phyloP scores from a whole-genome alignment of 768 basidiomycete species.

The Suillus bovinus region DNA sequence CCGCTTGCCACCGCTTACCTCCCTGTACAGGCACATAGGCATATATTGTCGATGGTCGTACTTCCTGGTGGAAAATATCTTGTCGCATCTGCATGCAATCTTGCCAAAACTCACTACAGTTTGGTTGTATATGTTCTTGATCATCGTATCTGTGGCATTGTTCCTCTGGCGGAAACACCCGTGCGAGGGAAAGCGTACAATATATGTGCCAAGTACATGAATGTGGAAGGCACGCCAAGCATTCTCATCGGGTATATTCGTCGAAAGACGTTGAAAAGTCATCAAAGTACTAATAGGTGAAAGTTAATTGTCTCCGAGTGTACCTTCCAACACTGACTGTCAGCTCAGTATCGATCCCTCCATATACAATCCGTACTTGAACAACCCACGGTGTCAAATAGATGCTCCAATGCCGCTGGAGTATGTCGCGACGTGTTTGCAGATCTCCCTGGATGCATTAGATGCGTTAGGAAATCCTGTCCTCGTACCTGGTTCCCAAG shows the following conservation, averaged over 20 bases:
- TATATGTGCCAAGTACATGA: slow-evolving; percentile 62
- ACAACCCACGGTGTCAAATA: slow-evolving; percentile 37
- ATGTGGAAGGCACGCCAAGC: slow-evolving; percentile 41
- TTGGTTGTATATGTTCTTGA: slow-evolving; percentile 59
- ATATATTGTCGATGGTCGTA: slow-evolving; percentile 53
- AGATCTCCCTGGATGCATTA: slow-evolving; percentile 42
- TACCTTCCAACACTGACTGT: slow-evolving; percentile 11
- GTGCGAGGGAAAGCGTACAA: slow-evolving; percentile 55
- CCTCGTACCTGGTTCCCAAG: slow-evolving; percentile 36
- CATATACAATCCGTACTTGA: slow-evolving; percentile 31
- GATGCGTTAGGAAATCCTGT: slow-evolving; percentile 46
- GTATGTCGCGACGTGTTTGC: slow-evolving; percentile 47
- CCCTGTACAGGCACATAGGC: slow-evolving; percentile 30
- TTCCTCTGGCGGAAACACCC: slow-evolving; percentile 50
- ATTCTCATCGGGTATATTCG: slow-evolving; percentile 58
- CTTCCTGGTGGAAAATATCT: slow-evolving; percentile 71
- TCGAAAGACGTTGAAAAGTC: slow-evolving; percentile 30
- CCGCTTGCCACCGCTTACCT: slow-evolving; percentile 34
- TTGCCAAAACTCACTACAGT: slow-evolving; percentile 43
- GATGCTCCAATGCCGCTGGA: slow-evolving; percentile 44
- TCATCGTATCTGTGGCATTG: slow-evolving; percentile 41
- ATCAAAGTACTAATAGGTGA: slow-evolving; percentile 10
- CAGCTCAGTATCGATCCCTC: slow-evolving; percentile 31
- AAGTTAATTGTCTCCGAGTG: slow-evolving; percentile 2
- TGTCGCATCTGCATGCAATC: slow-evolving; percentile 56